Percentiles rank a stretch among this genome's conserved stretches.
Conservation (phyloP, 345 rosid genomes). For the Hibiscus trionum region DNA sequence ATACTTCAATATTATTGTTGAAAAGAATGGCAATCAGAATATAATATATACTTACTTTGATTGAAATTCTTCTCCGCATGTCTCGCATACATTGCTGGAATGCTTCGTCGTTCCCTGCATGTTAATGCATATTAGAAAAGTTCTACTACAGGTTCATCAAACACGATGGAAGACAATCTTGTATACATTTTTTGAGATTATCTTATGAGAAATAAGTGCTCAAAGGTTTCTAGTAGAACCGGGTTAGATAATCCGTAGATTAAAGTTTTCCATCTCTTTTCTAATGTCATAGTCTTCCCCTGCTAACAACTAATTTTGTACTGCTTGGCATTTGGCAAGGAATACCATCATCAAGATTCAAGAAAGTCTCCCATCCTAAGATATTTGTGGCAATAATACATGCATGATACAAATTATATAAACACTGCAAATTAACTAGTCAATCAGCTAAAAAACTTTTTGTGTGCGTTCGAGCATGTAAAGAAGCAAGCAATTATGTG, state of each 20-base stretch:
- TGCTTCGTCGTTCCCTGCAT: conserved; percentile 53
- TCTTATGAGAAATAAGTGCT: not conserved
- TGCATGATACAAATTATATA: not conserved
- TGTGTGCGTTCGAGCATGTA: not conserved
- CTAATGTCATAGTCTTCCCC: not conserved
- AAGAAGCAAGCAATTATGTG: not conserved
- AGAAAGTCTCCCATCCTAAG: not conserved
- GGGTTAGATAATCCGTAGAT: not conserved
- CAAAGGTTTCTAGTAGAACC: not conserved
- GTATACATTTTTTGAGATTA: not conserved
- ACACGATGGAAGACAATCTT: not conserved
- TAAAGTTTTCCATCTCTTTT: not conserved
- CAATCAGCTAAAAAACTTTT: not conserved
- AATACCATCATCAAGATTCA: not conserved
- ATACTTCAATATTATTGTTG: not conserved
- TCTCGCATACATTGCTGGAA: conserved; percentile 52
- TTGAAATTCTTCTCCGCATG: conserved; percentile 77
- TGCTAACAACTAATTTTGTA: not conserved
- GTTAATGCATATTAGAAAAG: not conserved
- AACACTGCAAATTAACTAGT: not conserved
- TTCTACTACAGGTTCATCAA: not conserved
- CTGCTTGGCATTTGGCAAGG: not conserved
- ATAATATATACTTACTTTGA: conserved; percentile 45
- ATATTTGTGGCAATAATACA: not conserved
- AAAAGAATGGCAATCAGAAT: not conserved